phyloP scores from a whole-genome alignment of 495 filamentous ascomycete species.

The Xylaria cubensis region DNA sequence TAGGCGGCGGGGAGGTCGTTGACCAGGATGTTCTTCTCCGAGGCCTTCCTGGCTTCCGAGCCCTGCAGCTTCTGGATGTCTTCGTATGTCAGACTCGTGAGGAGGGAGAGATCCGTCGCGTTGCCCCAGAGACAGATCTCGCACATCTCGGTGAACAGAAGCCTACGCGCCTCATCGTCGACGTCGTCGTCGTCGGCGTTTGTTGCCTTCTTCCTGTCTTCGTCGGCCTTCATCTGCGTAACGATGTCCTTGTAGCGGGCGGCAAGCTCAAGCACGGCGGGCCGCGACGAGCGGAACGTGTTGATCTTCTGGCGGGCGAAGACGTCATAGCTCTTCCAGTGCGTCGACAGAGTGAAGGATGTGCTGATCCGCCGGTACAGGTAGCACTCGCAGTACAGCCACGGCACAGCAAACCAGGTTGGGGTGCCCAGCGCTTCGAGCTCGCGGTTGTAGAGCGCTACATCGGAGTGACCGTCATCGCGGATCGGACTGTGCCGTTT shows the following conservation, averaged over 20 bases:
- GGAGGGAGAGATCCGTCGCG: slow-evolving; percentile 90
- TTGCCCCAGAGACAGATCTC: slow-evolving; percentile 99
- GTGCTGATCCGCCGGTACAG: slow-evolving; percentile 86
- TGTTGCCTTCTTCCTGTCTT: slow-evolving; percentile 22
- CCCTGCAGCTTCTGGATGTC: slow-evolving; percentile 97
- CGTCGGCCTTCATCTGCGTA: slow-evolving; percentile 54
- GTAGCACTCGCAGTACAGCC: slow-evolving; percentile 95
- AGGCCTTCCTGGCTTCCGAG: slow-evolving; percentile 77
- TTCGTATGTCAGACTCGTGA: slow-evolving; percentile 89
- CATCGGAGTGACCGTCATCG: slow-evolving; percentile 81
- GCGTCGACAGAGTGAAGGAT: slow-evolving; percentile 74
- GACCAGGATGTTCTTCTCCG: slow-evolving; percentile 86
- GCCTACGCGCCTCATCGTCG: slow-evolving; percentile 70
- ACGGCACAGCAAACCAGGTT: slow-evolving; percentile 82
- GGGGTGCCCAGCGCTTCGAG: slow-evolving; percentile 75
- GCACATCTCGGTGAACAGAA: slow-evolving; percentile 91
- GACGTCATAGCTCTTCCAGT: slow-evolving; percentile 93
- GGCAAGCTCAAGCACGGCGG: slow-evolving; percentile 89
- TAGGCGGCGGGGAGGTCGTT: slow-evolving; percentile 83
- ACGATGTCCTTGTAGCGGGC: slow-evolving; percentile 70
- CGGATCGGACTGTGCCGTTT: slow-evolving; percentile 66
- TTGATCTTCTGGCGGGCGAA: slow-evolving; percentile 90
- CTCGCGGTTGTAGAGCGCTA: slow-evolving; percentile 85
- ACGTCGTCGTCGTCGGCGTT: slow-evolving; percentile 56
- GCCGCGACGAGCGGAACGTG: slow-evolving; percentile 91